A percentile compares a stretch with the other conserved stretches of the same genome.
Evolutionary conservation across 2,329 filamentous ascomycete genomes (phyloP).

Genomic region (Sclerotinia glacialis): DNA sequence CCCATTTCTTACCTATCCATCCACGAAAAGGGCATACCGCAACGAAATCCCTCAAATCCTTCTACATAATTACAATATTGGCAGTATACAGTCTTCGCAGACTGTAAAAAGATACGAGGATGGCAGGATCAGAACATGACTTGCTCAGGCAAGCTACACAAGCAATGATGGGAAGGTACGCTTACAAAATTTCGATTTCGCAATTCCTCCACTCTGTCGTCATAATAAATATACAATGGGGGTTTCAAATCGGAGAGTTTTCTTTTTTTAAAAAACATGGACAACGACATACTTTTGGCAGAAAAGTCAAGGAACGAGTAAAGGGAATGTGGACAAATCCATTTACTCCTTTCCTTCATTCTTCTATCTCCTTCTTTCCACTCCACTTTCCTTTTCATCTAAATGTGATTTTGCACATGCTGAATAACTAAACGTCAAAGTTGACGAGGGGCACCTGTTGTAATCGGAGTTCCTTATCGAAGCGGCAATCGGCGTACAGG

Average conservation of each 20-base stretch:
- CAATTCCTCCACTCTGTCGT: conserved; percentile 22
- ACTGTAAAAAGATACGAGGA: conserved; percentile 21
- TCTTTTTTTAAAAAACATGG: background rate
- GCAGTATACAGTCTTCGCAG: conserved; percentile 9
- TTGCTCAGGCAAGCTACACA: conserved; percentile 41
- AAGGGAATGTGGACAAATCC: conserved; percentile 6
- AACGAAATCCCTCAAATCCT: background rate
- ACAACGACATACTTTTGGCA: background rate
- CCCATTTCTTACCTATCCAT: background rate
- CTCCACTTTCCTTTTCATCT: conserved; percentile 17
- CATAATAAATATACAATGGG: background rate
- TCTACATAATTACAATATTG: conserved; percentile 1
- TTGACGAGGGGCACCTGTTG: conserved; percentile 34
- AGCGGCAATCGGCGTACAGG: conserved; percentile 33
- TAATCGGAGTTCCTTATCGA: conserved; percentile 33
- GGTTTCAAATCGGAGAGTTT: background rate
- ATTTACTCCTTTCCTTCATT: background rate
- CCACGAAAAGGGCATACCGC: background rate
- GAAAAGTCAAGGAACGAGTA: background rate
- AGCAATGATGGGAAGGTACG: conserved; percentile 41
- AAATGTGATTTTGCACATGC: conserved; percentile 22
- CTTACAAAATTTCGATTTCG: conserved; percentile 19
- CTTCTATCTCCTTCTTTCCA: background rate
- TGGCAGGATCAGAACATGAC: conserved; percentile 38
- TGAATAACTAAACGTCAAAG: conserved; percentile 29